Evolutionary conservation across 2,329 filamentous ascomycete species (phyloP), one percentile per base, ranked within the genome.

Genomic region (Salinomyces thailandicus): DNA sequence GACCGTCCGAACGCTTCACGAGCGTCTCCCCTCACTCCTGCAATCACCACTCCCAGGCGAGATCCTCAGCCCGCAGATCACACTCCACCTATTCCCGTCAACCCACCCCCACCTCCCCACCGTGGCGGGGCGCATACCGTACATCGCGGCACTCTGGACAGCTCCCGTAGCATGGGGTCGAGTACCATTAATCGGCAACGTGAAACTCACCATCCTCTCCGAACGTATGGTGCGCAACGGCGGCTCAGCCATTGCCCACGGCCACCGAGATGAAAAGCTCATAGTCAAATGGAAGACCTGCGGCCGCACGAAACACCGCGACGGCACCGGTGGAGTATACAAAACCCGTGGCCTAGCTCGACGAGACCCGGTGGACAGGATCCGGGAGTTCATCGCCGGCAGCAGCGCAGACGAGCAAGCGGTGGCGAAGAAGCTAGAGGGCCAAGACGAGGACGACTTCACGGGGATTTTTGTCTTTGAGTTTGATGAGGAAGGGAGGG

Each of bases 81-180:
- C 66, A 17, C 67, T 80, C 14, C 73, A 78, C 49, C 66, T 79
- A 9, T 80, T 80, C 47, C 76, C 76, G 14, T 79, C 75, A 4
- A 91, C 84, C 0, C 84, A 93, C 53, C 85, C 83, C 2, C 81
- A 89, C 58, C 82, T 98, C 2, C 91, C 91, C 20, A 82, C 78
- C n/a, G 91, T 96, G 27, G 85, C 84, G 18, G 91, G 91, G 35
- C 77, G 83, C 31, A 81, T 95, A 22, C 81, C 85, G 32, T 98
- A 98, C 60, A 82, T 82, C 22, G 89, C 91, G 13, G 91, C 91
- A 2, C 69, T 98, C 24, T 96, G 87, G 87, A 95, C 91, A 0
- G 86, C 87, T 0, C 91, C 91, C 0, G 81, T 98, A 35, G 89
- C 87, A 18, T 98, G 91, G 91, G 93, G 93, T 53, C 77, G 84